Percentiles rank a stretch among this genome's conserved stretches.
Conservation (phyloP, 2,329 filamentous ascomycete species). For the Stemphylium lycopersici region DNA sequence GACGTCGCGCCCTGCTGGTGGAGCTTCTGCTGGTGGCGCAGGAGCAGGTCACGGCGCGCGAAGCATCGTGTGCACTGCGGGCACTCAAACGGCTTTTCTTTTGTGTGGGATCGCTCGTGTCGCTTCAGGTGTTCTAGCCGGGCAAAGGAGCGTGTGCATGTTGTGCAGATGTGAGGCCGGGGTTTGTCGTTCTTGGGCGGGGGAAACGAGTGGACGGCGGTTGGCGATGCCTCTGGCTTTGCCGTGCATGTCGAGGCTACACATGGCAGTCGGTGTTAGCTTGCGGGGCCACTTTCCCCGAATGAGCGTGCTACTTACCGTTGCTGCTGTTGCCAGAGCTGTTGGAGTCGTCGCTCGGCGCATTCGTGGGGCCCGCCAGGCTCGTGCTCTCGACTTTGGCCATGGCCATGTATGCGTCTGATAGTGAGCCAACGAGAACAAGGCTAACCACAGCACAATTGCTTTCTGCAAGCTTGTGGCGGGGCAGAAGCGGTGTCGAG, state of each 20-base stretch:
- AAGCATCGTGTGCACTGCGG: conserved; percentile 95
- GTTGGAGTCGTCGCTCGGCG: conserved; percentile 38
- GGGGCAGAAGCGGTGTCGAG: conserved; percentile 10
- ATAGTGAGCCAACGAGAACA: conserved; percentile 19
- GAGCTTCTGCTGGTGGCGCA: conserved; percentile 97
- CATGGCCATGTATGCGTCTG: conserved; percentile 29
- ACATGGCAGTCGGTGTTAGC: conserved; percentile 27
- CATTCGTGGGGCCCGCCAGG: conserved; percentile 36
- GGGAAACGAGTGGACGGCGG: conserved; percentile 60
- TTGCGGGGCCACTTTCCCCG: background rate
- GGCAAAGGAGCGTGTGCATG: conserved; percentile 90
- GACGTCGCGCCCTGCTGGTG: conserved; percentile 92
- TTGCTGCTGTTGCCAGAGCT: conserved; percentile 39
- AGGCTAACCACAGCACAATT: conserved; percentile 18
- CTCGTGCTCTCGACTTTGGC: conserved; percentile 30
- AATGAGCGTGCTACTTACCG: conserved; percentile 31
- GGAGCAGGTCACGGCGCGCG: conserved; percentile 85
- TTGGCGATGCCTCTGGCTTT: conserved; percentile 38
- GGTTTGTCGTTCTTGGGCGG: conserved; percentile 97
- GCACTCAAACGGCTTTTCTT: conserved; percentile 98
- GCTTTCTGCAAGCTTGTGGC: conserved; percentile 6
- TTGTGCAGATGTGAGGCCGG: conserved; percentile 89
- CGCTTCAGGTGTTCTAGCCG: conserved; percentile 95
- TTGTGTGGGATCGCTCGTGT: conserved; percentile 96
- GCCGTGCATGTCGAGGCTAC: conserved; percentile 42